Conservation (phyloP, 2,329 filamentous ascomycete species). For the Aspergillus eucalypticola region DNA sequence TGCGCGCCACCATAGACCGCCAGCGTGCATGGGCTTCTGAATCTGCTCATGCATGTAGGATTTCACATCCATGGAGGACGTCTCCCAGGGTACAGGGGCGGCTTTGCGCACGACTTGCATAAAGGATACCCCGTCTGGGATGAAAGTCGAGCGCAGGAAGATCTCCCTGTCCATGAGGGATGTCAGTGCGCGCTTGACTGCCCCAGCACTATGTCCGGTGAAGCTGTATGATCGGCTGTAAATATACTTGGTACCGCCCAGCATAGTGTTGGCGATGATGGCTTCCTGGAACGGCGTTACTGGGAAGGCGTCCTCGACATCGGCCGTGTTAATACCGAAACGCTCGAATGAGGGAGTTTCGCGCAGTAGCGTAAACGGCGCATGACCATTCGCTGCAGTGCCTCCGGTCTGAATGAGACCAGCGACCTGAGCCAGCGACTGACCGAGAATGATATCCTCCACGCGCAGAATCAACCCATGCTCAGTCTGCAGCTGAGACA, state of each 20-base stretch:
- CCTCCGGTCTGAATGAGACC: background rate
- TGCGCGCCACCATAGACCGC: background rate
- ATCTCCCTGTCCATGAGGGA: background rate
- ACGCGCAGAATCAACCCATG: background rate
- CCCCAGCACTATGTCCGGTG: background rate
- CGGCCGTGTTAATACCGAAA: background rate
- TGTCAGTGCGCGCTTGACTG: background rate
- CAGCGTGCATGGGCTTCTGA: background rate
- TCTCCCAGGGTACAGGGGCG: background rate
- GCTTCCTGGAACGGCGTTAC: background rate
- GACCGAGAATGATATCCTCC: background rate
- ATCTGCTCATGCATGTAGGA: constrained; percentile 7
- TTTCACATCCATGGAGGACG: background rate
- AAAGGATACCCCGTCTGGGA: background rate
- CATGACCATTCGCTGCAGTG: background rate
- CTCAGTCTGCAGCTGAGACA: constrained; percentile 4
- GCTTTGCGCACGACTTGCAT: background rate
- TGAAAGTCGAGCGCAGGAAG: background rate
- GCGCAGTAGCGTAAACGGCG: background rate
- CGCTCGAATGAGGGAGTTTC: background rate
- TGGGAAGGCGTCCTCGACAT: background rate
- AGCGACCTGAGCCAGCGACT: background rate
- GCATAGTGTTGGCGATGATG: background rate
- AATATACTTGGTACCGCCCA: background rate
- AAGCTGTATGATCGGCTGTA: background rate